Percentiles rank a stretch among this genome's conserved stretches.
Evolutionary conservation across 495 filamentous ascomycete genomes (phyloP).

Genomic region (Aspergillus diversus): DNA sequence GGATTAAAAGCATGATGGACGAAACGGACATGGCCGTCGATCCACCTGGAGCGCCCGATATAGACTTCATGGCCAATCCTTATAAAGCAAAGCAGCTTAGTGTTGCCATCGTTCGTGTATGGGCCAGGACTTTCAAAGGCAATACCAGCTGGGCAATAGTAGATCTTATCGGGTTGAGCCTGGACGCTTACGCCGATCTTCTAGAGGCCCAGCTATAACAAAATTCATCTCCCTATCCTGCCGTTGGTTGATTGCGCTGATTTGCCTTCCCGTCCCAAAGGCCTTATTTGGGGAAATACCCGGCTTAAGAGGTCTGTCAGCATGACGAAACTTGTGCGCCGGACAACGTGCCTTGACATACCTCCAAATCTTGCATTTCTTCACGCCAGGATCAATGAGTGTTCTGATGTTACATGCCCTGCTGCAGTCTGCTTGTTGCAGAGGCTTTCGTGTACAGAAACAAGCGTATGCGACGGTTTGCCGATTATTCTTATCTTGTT

Average conservation of each 20-base stretch:
- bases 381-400: too few species aligned
- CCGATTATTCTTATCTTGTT: background rate
- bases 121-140: slow-evolving; percentile 57
- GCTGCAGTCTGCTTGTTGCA: slow-evolving; percentile 12
- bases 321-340: too few species aligned
- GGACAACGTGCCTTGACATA: too few species aligned
- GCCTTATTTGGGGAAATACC: background rate
- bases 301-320: background rate
- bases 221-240: background rate
- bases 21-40: slow-evolving; percentile 74
- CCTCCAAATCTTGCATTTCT: too few species aligned
- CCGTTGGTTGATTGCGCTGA: slow-evolving; percentile 9
- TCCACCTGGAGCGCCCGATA: slow-evolving; percentile 45
- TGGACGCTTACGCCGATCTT: slow-evolving; percentile 50
- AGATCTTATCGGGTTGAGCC: slow-evolving; percentile 51
- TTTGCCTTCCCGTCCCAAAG: background rate
- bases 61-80: slow-evolving; percentile 49
- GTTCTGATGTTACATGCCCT: too few species aligned
- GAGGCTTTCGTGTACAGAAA: slow-evolving; percentile 5
- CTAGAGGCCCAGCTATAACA: slow-evolving; percentile 35
- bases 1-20: slow-evolving; percentile 73
- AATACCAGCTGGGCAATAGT: slow-evolving; percentile 60
- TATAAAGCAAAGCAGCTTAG: slow-evolving; percentile 53
- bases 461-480: background rate
- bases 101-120: slow-evolving; percentile 56